phyloP scores from a whole-genome alignment of 495 filamentous ascomycete genomes.

The Gamarada debralockiae region DNA sequence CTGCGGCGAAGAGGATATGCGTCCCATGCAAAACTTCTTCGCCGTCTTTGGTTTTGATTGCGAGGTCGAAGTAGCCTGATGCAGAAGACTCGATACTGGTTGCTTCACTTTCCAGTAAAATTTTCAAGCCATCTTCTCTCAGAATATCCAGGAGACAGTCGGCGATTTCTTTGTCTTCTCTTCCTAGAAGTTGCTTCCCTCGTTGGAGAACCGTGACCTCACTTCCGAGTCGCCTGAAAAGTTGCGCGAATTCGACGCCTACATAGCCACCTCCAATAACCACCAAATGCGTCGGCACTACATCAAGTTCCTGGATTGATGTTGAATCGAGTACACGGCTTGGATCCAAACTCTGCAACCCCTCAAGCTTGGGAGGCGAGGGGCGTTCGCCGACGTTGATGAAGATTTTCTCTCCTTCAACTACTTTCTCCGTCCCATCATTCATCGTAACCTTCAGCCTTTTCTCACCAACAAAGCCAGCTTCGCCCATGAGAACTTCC shows the following conservation, averaged over 20 bases:
- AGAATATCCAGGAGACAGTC: conserved; percentile 32
- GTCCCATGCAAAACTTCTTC: conserved; percentile 27
- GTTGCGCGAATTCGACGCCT: conserved; percentile 48
- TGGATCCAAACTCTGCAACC: conserved; percentile 28
- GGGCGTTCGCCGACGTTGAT: conserved; percentile 45
- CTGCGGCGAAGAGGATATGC: conserved; percentile 44
- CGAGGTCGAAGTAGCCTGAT: conserved; percentile 8
- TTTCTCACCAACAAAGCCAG: conserved; percentile 31
- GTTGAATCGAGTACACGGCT: conserved; percentile 42
- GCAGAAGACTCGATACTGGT: conserved; percentile 8
- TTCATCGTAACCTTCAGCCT: conserved; percentile 28
- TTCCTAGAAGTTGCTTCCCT: conserved; percentile 33
- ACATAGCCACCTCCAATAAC: conserved; percentile 48
- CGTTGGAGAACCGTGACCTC: conserved; percentile 43
- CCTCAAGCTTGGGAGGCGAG: conserved; percentile 27
- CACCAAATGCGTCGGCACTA: conserved; percentile 43
- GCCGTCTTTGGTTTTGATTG: conserved; percentile 5
- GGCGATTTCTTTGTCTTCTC: conserved; percentile 41
- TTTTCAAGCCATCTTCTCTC: conserved; percentile 34
- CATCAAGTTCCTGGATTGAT: conserved; percentile 38
- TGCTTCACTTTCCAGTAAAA: conserved; percentile 30
- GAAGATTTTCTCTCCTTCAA: conserved; percentile 38
- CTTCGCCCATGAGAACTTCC: conserved; percentile 43
- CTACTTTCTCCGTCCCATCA: conserved; percentile 22
- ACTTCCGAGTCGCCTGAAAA: conserved; percentile 42